Conservation (phyloP, 805 yeast species). For the Jamesozyma spencerorum region DNA sequence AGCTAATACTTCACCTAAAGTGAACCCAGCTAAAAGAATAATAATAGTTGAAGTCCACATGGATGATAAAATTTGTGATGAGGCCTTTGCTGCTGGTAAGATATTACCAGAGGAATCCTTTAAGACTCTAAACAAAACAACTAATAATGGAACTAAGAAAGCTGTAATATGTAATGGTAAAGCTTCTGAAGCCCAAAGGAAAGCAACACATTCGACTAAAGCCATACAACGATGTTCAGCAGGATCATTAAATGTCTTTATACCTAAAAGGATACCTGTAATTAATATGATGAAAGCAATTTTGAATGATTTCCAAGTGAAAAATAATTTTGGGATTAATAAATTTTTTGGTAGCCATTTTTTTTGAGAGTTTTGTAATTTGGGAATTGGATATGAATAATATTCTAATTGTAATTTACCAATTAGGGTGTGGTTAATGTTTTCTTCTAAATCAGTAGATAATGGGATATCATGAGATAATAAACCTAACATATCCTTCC, state of each 20-base stretch:
- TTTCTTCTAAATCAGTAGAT: conserved; percentile 19
- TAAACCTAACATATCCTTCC: conserved; percentile 89
- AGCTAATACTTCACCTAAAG: conserved; percentile 86
- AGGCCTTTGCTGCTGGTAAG: conserved; percentile 57
- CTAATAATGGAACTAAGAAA: conserved; percentile 67
- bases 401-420: conserved; percentile 30
- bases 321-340: conserved; percentile 39
- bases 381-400: conserved; percentile 27
- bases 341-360: conserved; percentile 16
- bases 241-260: conserved; percentile 52
- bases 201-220: conserved; percentile 50
- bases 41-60: conserved; percentile 96
- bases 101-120: conserved; percentile 44
- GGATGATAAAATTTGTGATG: conserved; percentile 55
- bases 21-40: conserved; percentile 84
- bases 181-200: conserved; percentile 93
- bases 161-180: conserved; percentile 91
- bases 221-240: conserved; percentile 60
- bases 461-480: conserved; percentile 41
- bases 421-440: conserved; percentile 16
- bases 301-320: conserved; percentile 41
- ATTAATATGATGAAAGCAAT: conserved; percentile 39
- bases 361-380: background rate
- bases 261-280: conserved; percentile 47
- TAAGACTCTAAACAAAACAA: conserved; percentile 60